These are phyloP conservation scores for Mycosarcoma mackinlayi DNA, from an alignment of 1,284 basidiomycete species.

Conservation along the genomic window DNA sequence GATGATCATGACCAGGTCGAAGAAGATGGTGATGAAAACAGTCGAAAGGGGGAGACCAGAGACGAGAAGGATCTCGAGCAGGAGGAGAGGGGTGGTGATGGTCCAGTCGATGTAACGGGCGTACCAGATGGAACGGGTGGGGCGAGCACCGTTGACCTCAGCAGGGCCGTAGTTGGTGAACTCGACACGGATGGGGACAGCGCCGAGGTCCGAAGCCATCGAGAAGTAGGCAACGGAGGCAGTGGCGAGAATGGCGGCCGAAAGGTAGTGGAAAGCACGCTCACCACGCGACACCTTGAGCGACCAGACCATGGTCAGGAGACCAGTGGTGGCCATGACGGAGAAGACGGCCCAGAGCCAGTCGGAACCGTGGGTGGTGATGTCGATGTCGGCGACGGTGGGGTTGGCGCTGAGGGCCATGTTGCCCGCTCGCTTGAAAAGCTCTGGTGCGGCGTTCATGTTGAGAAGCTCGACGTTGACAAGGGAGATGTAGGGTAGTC, in stretches of 20 bases:
- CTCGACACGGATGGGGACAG: constrained; percentile 72
- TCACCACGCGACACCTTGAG: constrained; percentile 61
- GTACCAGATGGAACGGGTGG: constrained; percentile 74
- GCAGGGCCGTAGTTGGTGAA: constrained; percentile 68
- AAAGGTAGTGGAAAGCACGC: constrained; percentile 72
- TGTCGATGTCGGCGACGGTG: constrained; percentile 51
- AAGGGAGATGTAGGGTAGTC: background rate
- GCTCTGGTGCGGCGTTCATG: constrained; percentile 26
- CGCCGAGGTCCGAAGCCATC: constrained; percentile 76
- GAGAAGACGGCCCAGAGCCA: constrained; percentile 71
- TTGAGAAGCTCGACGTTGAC: constrained; percentile 8
- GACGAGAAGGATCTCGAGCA: constrained; percentile 73
- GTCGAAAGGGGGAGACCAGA: constrained; percentile 73
- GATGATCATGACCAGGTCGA: constrained; percentile 71
- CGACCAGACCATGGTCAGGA: constrained; percentile 59
- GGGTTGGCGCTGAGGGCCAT: constrained; percentile 51
- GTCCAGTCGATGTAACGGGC: constrained; percentile 64
- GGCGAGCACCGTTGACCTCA: constrained; percentile 30
- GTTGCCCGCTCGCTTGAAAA: constrained; percentile 52
- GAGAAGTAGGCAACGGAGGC: constrained; percentile 72
- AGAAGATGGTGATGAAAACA: constrained; percentile 74
- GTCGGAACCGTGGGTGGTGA: constrained; percentile 68
- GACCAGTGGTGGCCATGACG: constrained; percentile 62
- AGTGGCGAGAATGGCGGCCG: constrained; percentile 69
- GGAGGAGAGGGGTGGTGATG: constrained; percentile 73